Conservation (phyloP, 768 basidiomycete genomes). For the Suillus plorans region DNA sequence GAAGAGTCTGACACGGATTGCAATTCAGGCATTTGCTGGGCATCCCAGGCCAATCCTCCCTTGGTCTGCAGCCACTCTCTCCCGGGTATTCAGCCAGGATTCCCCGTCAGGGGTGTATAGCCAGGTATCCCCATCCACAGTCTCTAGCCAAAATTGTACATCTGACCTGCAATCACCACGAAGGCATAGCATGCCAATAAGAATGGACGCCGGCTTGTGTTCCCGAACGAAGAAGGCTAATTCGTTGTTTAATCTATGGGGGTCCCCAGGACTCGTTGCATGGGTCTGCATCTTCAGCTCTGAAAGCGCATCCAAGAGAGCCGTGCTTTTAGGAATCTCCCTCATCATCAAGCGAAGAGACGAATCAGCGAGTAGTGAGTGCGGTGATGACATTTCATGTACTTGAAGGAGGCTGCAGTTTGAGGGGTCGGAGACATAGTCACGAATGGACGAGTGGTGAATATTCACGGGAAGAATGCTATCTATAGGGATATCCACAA, state of each 20-base stretch:
- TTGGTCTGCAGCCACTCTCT: not conserved
- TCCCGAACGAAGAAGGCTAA: not conserved
- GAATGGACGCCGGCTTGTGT: not conserved
- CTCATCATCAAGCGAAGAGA: not conserved
- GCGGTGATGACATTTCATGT: not conserved
- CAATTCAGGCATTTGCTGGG: too few species aligned
- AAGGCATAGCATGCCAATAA: not conserved
- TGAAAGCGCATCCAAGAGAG: not conserved
- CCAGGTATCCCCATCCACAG: not conserved
- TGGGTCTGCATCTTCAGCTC: not conserved
- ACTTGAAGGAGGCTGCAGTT: not conserved
- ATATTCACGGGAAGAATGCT: not conserved
- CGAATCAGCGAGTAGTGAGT: not conserved
- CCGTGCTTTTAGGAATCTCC: not conserved
- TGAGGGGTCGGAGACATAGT: not conserved
- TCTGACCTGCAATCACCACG: not conserved
- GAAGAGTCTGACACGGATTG: too few species aligned
- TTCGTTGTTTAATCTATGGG: not conserved
- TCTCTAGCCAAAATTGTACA: not conserved
- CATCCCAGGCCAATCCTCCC: not conserved
- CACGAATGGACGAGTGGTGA: not conserved
- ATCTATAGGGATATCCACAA: not conserved
- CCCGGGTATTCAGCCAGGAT: not conserved
- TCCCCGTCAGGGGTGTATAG: not conserved
- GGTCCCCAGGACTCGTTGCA: not conserved